A percentile compares a stretch with the other conserved stretches of the same genome.
phyloP scores from a whole-genome alignment of 2,329 filamentous ascomycete species.

The Calcarisporium arbuscula region DNA sequence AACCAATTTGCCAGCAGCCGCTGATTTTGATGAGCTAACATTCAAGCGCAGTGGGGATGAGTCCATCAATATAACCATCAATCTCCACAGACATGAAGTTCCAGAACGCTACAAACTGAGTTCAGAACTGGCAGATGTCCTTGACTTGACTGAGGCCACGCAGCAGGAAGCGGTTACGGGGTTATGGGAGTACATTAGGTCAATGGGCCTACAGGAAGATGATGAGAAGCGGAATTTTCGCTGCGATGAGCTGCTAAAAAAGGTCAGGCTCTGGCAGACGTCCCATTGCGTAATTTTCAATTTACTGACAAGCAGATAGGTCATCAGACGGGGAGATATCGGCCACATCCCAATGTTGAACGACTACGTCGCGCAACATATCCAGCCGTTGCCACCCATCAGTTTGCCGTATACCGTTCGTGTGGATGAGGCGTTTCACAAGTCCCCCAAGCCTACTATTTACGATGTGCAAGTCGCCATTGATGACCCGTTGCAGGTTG shows the following conservation, averaged over 20 bases:
- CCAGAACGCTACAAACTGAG: slow-evolving; percentile 80
- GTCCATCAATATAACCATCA: slow-evolving; percentile 86
- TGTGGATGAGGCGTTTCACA: slow-evolving; percentile 78
- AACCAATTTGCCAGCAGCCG: slow-evolving; percentile 44
- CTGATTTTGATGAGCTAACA: slow-evolving; percentile 83
- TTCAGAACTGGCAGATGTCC: slow-evolving; percentile 70
- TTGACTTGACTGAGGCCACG: slow-evolving; percentile 83
- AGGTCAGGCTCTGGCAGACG: slow-evolving; percentile 45
- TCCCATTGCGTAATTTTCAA: too few species aligned
- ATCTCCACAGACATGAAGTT: slow-evolving; percentile 74
- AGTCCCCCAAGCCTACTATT: slow-evolving; percentile 68
- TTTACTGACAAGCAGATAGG: slow-evolving; percentile 35
- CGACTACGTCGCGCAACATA: slow-evolving; percentile 71
- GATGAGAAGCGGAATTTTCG: slow-evolving; percentile 91
- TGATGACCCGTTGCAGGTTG: slow-evolving; percentile 71
- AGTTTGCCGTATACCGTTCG: slow-evolving; percentile 88
- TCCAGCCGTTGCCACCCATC: slow-evolving; percentile 73
- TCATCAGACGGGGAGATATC: slow-evolving; percentile 66
- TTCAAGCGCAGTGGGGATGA: slow-evolving; percentile 92
- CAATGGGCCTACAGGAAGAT: slow-evolving; percentile 82
- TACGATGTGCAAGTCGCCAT: slow-evolving; percentile 85
- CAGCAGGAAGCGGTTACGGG: slow-evolving; percentile 83
- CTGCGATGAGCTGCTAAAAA: slow-evolving; percentile 76
- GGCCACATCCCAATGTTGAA: slow-evolving; percentile 83
- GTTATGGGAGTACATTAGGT: slow-evolving; percentile 90